phyloP scores from a whole-genome alignment of 805 yeast species.

The Yamadazyma takamatsuzukensis region DNA sequence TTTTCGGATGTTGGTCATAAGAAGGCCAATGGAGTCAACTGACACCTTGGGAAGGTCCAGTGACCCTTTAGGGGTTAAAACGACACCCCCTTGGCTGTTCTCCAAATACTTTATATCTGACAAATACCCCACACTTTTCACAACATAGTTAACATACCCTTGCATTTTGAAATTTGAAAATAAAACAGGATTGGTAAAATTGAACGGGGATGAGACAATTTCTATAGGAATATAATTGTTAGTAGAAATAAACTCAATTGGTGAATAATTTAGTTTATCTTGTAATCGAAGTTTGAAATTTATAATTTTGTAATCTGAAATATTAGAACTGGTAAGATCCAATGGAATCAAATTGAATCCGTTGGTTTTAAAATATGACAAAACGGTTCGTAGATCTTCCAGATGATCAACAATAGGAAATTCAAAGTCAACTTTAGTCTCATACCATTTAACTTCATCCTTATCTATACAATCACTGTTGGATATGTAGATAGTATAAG shows the following conservation, averaged over 20 bases:
- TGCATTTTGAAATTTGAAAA: constrained; percentile 21
- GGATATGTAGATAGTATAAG: constrained; percentile 9
- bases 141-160: constrained; percentile 25
- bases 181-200: constrained; percentile 26
- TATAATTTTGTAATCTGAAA: not conserved
- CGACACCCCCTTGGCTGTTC: constrained; percentile 44
- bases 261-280: constrained; percentile 1
- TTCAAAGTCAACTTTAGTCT: constrained; percentile 8
- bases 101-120: constrained; percentile 43
- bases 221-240: constrained; percentile 7
- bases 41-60: not conserved
- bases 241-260: constrained; percentile 5
- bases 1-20: constrained; percentile 36
- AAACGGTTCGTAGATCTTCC: constrained; percentile 4
- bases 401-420: constrained; percentile 1
- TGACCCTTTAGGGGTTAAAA: not conserved
- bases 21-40: constrained; percentile 29
- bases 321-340: constrained; percentile 9
- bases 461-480: constrained; percentile 6
- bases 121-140: constrained; percentile 19
- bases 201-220: constrained; percentile 24
- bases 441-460: constrained; percentile 13
- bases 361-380: constrained; percentile 16
- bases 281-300: not conserved
- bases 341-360: constrained; percentile 23